Base-by-base conservation (phyloP, 78 protist genomes). In the Dictyostelium firmibasis region DNA sequence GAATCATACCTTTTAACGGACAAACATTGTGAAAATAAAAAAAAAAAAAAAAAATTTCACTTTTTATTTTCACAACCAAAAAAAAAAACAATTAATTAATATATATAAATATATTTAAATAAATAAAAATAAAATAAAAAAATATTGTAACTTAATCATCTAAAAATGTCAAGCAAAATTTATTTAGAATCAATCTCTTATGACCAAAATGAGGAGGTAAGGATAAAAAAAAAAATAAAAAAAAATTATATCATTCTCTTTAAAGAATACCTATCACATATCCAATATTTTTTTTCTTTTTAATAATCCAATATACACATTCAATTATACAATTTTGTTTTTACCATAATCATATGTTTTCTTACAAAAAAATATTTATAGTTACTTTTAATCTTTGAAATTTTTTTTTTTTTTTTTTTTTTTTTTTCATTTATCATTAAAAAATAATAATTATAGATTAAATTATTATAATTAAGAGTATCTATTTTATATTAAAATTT, bases 151-250 rank as follows among this genome's bases (percentile, higher is more conserved):
- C 43, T 38, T n/a, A 77, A 10, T 0, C 35, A 60, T 38, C 18
- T 69, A 13, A 72, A 38, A 70, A 85, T 85, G 92, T 44, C 92
- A 85, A 64, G 29, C 53, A 85, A 85, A 85, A 64, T 85, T 25
- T 62, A 53, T 47, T 44, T 85, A 50, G 92, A 85, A 85, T 85
- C 92, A 29, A 75, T 85, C 62, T 85, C 92, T 33, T 85, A 85
- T 57, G 83, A 41, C 27, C 92, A 85, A 85, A 82, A 85, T 31
- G 78, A 85, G 5, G 47, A 50, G 13, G 62, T 50, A 50, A 50
- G 62, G 10, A 50, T 50, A 16, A 16, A 50, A 16, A 50, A 50
- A 50, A 47, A 47, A 11, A 47, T 9, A 41, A 41, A 41, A 47
- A 47, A 47, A 47, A 47, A 47, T 11, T 47, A 47, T 47, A 47